Evolutionary conservation across 306 rosid species (phyloP).

Genomic region (Dryas alaskensis): DNA sequence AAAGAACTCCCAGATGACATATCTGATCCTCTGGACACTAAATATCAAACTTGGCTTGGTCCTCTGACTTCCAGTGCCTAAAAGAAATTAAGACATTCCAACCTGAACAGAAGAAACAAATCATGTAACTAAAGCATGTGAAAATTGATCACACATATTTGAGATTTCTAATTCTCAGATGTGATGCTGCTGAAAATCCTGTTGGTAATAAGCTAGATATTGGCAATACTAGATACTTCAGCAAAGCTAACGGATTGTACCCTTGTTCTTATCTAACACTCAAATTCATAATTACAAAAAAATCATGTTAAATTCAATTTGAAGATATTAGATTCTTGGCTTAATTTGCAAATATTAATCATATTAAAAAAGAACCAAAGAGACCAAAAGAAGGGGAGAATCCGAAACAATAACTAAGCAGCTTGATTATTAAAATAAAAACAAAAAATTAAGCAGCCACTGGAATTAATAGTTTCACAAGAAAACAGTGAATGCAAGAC

Average conservation of each 20-base stretch:
- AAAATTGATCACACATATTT: conserved; percentile 1
- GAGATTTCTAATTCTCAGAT: conserved; percentile 14
- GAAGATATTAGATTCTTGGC: conserved; percentile 22
- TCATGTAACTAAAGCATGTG: conserved; percentile 27
- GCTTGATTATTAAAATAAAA: background rate
- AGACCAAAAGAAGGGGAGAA: background rate
- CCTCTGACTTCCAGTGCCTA: conserved; percentile 30
- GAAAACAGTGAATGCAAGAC: conserved; percentile 29
- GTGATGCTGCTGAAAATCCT: conserved; percentile 5
- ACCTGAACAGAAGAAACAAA: conserved; percentile 39
- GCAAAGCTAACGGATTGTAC: conserved; percentile 11
- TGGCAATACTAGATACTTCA: background rate
- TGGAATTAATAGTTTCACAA: conserved; percentile 24
- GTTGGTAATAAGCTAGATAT: conserved; percentile 7
- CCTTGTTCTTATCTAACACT: conserved; percentile 18
- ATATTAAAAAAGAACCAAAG: conserved; percentile 13
- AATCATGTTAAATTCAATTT: conserved; percentile 13
- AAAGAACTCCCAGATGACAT: conserved; percentile 65
- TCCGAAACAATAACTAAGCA: background rate
- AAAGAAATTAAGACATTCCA: conserved; percentile 43
- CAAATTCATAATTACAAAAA: conserved; percentile 8
- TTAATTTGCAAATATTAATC: conserved; percentile 19
- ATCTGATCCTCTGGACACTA: conserved; percentile 27
- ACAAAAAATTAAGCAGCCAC: conserved; percentile 6
- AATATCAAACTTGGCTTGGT: conserved; percentile 29